Conservation (phyloP, 169 alveolate species). For the Plasmodium vivax region DNA sequence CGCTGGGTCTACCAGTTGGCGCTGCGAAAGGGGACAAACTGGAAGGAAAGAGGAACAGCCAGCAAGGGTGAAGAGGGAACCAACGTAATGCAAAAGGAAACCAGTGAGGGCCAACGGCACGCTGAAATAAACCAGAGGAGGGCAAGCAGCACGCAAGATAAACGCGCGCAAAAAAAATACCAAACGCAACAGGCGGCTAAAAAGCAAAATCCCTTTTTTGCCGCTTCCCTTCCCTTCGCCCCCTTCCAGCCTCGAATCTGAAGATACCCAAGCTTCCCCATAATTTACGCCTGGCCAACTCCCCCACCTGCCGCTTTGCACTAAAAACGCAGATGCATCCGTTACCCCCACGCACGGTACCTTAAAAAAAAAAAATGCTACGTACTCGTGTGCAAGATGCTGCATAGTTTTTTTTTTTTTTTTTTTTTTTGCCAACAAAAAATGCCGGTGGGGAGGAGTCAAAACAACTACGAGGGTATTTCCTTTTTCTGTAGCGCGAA, state of each 20-base stretch:
- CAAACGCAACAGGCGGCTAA: background rate
- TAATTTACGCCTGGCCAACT: background rate
- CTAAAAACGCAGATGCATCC: background rate
- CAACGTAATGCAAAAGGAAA: background rate
- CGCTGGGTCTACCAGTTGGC: background rate
- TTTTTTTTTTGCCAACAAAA: background rate
- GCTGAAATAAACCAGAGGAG: background rate
- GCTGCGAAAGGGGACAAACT: background rate
- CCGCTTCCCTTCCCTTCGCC: background rate
- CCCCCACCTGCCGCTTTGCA: background rate
- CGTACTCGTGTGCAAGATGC: background rate
- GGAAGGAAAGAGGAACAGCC: background rate
- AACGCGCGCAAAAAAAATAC: background rate
- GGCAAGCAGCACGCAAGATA: background rate
- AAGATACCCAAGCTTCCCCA: background rate
- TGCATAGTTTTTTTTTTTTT: background rate
- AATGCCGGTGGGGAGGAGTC: background rate
- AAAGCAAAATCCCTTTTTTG: background rate
- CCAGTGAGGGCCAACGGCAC: background rate
- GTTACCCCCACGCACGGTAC: background rate
- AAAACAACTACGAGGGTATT: background rate
- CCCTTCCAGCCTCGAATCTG: background rate
- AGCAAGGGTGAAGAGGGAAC: background rate
- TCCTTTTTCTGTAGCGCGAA: background rate
- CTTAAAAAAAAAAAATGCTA: background rate